Evolutionary conservation across 2,329 filamentous ascomycete species (phyloP).

Genomic region (Monosporascus sp.): DNA sequence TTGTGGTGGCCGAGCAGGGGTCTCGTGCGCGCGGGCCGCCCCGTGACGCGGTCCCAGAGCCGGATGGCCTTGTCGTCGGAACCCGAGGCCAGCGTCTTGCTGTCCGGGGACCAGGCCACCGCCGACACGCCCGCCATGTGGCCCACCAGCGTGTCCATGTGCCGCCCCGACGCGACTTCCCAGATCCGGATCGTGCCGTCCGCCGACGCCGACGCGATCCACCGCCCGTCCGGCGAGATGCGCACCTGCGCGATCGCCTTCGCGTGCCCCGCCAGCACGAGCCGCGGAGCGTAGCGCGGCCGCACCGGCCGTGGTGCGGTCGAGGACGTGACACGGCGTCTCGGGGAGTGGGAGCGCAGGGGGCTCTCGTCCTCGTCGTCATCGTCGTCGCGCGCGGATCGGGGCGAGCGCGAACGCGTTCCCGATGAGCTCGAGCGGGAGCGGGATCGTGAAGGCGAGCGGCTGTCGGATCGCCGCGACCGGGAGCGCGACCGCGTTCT

Average conservation of each 20-base stretch:
- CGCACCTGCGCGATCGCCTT: conserved; percentile 78
- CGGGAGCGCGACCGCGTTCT: conserved; percentile 12
- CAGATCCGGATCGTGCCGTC: conserved; percentile 91
- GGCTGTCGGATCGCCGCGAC: conserved; percentile 9
- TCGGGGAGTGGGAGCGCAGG: neutral
- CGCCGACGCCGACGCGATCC: conserved; percentile 85
- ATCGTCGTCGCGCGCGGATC: conserved; percentile 8
- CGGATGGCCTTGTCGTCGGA: conserved; percentile 96
- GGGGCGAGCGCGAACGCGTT: conserved; percentile 15
- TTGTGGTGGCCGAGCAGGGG: conserved; percentile 85
- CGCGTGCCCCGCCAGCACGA: conserved; percentile 71
- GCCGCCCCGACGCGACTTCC: conserved; percentile 70
- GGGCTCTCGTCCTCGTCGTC: conserved; percentile 4
- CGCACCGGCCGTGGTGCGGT: conserved; percentile 39
- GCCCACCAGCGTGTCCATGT: conserved; percentile 85
- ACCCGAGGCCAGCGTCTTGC: conserved; percentile 79
- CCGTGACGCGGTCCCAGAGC: conserved; percentile 74
- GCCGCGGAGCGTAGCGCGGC: conserved; percentile 64
- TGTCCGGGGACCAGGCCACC: conserved; percentile 91
- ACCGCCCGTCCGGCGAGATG: conserved; percentile 84
- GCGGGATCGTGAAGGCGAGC: conserved; percentile 10
- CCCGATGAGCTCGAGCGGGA: conserved; percentile 9
- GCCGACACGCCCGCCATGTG: conserved; percentile 91
- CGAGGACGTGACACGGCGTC: neutral
- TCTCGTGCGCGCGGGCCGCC: conserved; percentile 47